Evolutionary conservation across 306 rosid species (phyloP).

Genomic region (Prunus dulcis): DNA sequence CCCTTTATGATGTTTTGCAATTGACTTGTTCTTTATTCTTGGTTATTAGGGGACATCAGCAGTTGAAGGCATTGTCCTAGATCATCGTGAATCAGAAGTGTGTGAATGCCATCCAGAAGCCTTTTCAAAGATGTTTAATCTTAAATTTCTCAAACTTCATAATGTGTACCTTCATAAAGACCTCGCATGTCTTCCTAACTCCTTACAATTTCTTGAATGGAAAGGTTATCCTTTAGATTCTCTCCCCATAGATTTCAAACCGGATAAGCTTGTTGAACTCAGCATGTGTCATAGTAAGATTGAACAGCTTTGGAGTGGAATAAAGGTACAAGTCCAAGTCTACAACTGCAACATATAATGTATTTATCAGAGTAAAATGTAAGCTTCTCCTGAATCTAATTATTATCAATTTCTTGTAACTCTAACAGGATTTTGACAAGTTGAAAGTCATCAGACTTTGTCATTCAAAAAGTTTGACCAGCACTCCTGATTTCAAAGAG

Average conservation of each 20-base stretch:
- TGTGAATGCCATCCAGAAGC: slow-evolving; percentile 5
- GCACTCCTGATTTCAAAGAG: slow-evolving; percentile 6
- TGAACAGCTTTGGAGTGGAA: slow-evolving; percentile 17
- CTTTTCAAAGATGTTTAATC: slow-evolving; percentile 23
- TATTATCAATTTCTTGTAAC: background rate
- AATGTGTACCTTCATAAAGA: background rate
- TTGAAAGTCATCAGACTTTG: slow-evolving; percentile 13
- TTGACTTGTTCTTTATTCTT: background rate
- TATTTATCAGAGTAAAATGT: too few species aligned
- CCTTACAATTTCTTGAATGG: slow-evolving; percentile 21
- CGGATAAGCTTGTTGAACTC: slow-evolving; percentile 11
- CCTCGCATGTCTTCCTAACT: slow-evolving; percentile 5
- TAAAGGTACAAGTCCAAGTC: background rate
- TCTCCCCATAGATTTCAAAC: background rate
- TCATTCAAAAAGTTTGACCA: background rate
- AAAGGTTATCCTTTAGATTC: background rate
- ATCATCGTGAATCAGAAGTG: background rate
- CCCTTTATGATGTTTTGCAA: background rate
- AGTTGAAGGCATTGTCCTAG: slow-evolving; percentile 5
- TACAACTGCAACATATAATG: background rate
- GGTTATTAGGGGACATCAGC: slow-evolving; percentile 5
- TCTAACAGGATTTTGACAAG: background rate
- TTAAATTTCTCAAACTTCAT: slow-evolving; percentile 10
- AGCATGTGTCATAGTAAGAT: slow-evolving; percentile 11
- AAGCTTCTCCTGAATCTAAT: background rate